phyloP scores from a whole-genome alignment of 768 basidiomycete species.

The Lactarius trivialis region DNA sequence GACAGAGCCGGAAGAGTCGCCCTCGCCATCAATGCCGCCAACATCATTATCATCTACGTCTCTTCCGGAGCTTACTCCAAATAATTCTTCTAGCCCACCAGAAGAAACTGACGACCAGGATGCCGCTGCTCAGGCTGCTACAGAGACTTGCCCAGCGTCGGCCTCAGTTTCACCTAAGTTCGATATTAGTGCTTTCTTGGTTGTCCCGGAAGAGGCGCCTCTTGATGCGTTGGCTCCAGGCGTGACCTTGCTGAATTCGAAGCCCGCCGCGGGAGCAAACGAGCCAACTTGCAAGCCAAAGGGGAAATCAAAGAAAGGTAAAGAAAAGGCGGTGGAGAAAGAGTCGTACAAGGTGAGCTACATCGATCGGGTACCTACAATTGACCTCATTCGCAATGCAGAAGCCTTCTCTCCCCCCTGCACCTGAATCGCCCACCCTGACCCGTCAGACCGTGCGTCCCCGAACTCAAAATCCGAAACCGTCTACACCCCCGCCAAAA shows the following conservation, averaged over 20 bases:
- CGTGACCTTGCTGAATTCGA: constrained; percentile 18
- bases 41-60: constrained; percentile 21
- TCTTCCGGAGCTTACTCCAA: constrained; percentile 23
- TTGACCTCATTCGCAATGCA: neutral
- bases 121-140: neutral
- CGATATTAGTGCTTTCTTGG: constrained; percentile 22
- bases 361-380: neutral
- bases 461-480: neutral
- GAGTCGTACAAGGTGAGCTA: constrained; percentile 9
- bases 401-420: constrained; percentile 18
- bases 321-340: constrained; percentile 14
- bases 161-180: constrained; percentile 7
- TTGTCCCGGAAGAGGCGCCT: constrained; percentile 21
- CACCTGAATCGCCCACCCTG: constrained; percentile 22
- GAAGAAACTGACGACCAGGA: constrained; percentile 18
- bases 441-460: constrained; percentile 12
- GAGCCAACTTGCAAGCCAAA: constrained; percentile 12
- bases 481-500: constrained; percentile 14
- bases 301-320: constrained; percentile 20
- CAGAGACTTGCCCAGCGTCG: constrained; percentile 7
- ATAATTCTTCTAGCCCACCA: constrained; percentile 25
- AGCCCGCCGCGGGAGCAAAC: neutral
- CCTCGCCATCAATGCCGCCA: constrained; percentile 18
- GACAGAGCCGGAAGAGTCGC: constrained; percentile 17
- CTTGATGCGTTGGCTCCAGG: constrained; percentile 23